These are phyloP conservation scores for Porphyridium purpureum DNA, from an alignment of 23 red algal genomes.

Conservation along the genomic window DNA sequence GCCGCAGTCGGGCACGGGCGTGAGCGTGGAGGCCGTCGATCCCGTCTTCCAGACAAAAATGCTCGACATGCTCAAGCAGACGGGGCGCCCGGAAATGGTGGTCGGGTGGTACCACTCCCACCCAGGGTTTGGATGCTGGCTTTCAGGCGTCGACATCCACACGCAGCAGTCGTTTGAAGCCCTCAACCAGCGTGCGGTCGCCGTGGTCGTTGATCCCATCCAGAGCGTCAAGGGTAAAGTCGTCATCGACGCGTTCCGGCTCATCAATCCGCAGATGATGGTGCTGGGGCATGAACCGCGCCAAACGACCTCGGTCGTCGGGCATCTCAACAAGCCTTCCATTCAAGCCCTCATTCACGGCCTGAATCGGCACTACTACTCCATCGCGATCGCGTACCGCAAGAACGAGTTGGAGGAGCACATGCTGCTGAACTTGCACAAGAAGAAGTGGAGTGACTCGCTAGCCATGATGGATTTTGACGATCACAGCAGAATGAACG, in stretches of 20 bases:
- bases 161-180: slow-evolving; percentile 97
- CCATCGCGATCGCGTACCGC: slow-evolving; percentile 82
- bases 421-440: slow-evolving; percentile 98
- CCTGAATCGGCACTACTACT: slow-evolving; percentile 98
- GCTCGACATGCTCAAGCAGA: slow-evolving; percentile 96
- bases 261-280: slow-evolving; percentile 79
- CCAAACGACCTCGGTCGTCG: slow-evolving; percentile 90
- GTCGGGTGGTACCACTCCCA: slow-evolving; percentile 98
- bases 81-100: slow-evolving; percentile 90
- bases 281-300: slow-evolving; percentile 88
- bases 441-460: slow-evolving; percentile 82
- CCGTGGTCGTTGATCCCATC: slow-evolving; percentile 95
- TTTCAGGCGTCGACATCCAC: slow-evolving; percentile 96
- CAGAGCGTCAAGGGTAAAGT: slow-evolving; percentile 97
- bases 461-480: slow-evolving; percentile 52
- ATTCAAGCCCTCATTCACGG: slow-evolving; percentile 99
- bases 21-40: slow-evolving; percentile 94
- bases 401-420: slow-evolving; percentile 94
- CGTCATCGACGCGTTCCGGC: slow-evolving; percentile 88
- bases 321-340: slow-evolving; percentile 90
- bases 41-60: slow-evolving; percentile 95
- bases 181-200: slow-evolving; percentile 87
- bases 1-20: slow-evolving; percentile 93
- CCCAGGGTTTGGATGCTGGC: slow-evolving; percentile 97
- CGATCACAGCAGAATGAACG: slow-evolving; percentile 30